phyloP scores from a whole-genome alignment of 2,329 filamentous ascomycete genomes.

The Aspergillus japonicus region DNA sequence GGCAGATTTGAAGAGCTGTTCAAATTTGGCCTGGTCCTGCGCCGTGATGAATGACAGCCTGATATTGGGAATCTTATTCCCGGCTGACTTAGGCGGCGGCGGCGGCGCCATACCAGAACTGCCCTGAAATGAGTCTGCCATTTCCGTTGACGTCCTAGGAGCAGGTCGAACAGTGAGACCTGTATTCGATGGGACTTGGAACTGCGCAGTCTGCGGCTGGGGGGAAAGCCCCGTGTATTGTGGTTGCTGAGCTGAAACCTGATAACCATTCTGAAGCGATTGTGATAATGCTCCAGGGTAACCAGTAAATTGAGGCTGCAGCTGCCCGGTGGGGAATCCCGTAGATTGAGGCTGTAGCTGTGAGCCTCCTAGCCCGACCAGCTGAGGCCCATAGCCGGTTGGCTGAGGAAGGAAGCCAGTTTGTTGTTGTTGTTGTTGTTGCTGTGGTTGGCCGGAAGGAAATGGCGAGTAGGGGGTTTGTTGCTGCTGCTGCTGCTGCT shows the following conservation, averaged over 20 bases:
- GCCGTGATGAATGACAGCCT: conserved; percentile 94
- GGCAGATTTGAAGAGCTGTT: conserved; percentile 94
- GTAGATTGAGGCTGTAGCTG: conserved; percentile 67
- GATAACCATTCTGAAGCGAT: conserved; percentile 45
- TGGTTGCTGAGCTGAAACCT: conserved; percentile 55
- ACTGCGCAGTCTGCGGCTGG: conserved; percentile 37
- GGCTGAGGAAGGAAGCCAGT: conserved; percentile 56
- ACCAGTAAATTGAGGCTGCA: conserved; percentile 50
- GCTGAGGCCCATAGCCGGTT: conserved; percentile 56
- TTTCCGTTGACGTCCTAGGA: conserved; percentile 61
- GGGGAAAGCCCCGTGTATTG: conserved; percentile 60
- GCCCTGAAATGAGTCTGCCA: conserved; percentile 62
- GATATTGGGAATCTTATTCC: conserved; percentile 86
- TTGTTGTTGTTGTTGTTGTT: conserved; percentile 44
- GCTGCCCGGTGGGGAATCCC: conserved; percentile 57
- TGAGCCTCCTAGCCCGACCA: conserved; percentile 52
- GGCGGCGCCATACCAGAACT: conserved; percentile 53
- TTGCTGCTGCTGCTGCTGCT: conserved; percentile 44
- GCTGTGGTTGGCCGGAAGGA: conserved; percentile 43
- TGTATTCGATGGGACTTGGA: conserved; percentile 47
- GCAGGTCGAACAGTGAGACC: conserved; percentile 53
- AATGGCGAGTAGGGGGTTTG: conserved; percentile 48
- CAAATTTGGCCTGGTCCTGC: conserved; percentile 92
- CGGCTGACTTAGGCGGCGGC: conserved; percentile 58
- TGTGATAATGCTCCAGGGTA: conserved; percentile 47